Percentiles rank a stretch among this genome's conserved stretches.
Evolutionary conservation across 306 rosid genomes (phyloP).

Genomic region (Echinosophora koreensis): DNA sequence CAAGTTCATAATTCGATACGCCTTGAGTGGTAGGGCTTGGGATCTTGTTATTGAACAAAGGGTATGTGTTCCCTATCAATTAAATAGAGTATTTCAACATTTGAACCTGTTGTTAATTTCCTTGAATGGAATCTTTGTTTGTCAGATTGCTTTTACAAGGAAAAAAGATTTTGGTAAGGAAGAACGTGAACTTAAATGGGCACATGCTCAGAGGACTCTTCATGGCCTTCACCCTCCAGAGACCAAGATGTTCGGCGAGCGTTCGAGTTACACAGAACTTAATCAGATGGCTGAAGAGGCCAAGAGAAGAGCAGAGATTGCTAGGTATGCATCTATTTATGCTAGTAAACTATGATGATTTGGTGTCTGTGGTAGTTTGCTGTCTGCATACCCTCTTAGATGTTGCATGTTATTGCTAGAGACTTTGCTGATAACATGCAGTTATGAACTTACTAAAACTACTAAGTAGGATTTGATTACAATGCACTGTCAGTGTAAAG

Average conservation of each 20-base stretch:
- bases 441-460: background rate
- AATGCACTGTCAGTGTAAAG: too few relatives aligned
- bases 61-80: constrained; percentile 51
- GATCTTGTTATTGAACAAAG: constrained; percentile 84
- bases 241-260: constrained; percentile 65
- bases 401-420: background rate
- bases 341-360: background rate
- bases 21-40: constrained; percentile 87
- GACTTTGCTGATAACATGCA: too few relatives aligned
- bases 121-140: constrained; percentile 31
- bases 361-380: background rate
- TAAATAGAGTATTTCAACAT: background rate
- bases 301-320: constrained; percentile 84
- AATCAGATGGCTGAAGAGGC: constrained; percentile 92
- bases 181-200: constrained; percentile 88
- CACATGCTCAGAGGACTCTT: constrained; percentile 84
- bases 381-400: background rate
- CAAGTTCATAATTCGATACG: constrained; percentile 75
- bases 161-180: constrained; percentile 82
- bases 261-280: constrained; percentile 60
- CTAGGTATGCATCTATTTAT: constrained; percentile 57
- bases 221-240: constrained; percentile 91
- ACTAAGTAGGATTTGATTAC: background rate
- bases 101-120: background rate
- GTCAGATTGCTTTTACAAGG: constrained; percentile 83